A percentile compares a stretch with the other conserved stretches of the same genome.
Conservation (phyloP, 441 rosid genomes). For the Pelargonium myrrhifolium region DNA sequence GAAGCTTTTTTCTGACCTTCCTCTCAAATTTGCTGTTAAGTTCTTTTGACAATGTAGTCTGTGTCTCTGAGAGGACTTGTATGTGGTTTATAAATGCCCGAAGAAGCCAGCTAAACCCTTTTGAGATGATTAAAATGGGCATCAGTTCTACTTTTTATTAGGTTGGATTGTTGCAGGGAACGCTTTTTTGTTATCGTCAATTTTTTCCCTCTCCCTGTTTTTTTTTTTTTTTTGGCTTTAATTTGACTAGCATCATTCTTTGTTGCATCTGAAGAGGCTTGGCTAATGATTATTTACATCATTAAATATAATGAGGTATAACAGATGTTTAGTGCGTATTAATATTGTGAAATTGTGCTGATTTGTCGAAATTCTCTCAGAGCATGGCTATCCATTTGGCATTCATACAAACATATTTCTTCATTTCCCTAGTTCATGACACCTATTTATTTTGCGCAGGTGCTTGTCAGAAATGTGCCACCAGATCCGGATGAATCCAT, state of each 20-base stretch:
- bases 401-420: neutral
- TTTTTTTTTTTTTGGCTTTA: too few relatives aligned
- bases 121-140: too few relatives aligned
- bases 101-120: too few relatives aligned
- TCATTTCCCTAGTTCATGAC: neutral
- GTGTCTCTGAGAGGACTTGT: too few relatives aligned
- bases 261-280: neutral
- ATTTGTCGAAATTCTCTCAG: neutral
- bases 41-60: too few relatives aligned
- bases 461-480: constrained; percentile 85
- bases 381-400: neutral
- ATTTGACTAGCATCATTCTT: neutral
- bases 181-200: too few relatives aligned
- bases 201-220: too few relatives aligned
- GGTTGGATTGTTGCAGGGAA: too few relatives aligned
- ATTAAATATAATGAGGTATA: neutral
- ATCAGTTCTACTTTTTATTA: too few relatives aligned
- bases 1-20: too few relatives aligned
- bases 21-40: too few relatives aligned
- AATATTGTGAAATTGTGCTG: neutral
- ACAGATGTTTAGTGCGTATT: neutral
- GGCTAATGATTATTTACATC: neutral
- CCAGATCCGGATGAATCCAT: constrained; percentile 72
- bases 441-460: constrained; percentile 31
- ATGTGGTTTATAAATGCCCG: too few relatives aligned